phyloP scores from a whole-genome alignment of 2,329 filamentous ascomycete genomes.

The Penicillium fuscoglaucum region DNA sequence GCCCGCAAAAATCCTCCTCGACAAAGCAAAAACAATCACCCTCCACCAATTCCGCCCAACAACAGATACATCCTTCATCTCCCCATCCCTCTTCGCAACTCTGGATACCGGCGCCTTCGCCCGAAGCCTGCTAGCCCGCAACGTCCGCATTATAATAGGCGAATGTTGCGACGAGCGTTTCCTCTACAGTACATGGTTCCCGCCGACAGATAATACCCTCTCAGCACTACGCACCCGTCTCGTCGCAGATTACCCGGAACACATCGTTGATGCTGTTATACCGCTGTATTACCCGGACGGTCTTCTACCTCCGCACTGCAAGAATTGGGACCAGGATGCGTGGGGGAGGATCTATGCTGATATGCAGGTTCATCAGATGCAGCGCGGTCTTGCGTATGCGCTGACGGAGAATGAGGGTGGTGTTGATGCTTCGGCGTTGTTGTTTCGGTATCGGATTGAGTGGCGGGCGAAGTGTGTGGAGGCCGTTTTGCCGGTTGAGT shows the following conservation, averaged over 20 bases:
- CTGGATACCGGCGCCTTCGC: conserved; percentile 54
- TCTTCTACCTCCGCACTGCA: conserved; percentile 41
- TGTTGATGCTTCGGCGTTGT: conserved; percentile 41
- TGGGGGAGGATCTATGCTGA: conserved; percentile 59
- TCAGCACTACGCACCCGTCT: conserved; percentile 49
- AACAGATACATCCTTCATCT: conserved; percentile 53
- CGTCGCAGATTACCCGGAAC: conserved; percentile 53
- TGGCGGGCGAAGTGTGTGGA: conserved; percentile 53
- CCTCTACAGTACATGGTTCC: conserved; percentile 53
- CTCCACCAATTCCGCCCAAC: conserved; percentile 58
- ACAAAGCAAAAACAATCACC: conserved; percentile 45
- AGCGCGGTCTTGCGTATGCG: conserved; percentile 52
- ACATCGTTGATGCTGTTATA: conserved; percentile 47
- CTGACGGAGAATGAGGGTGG: conserved; percentile 43
- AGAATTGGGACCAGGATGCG: conserved; percentile 50
- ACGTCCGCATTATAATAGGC: conserved; percentile 54
- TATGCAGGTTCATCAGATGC: conserved; percentile 56
- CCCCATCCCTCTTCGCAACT: conserved; percentile 43
- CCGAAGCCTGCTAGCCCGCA: conserved; percentile 44
- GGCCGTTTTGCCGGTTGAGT: conserved; percentile 44
- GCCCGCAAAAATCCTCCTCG: conserved; percentile 43
- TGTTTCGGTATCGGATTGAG: conserved; percentile 57
- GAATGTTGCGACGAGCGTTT: conserved; percentile 57
- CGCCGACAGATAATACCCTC: conserved; percentile 45
- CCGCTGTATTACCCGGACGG: conserved; percentile 46